Conservation (phyloP, 2,329 filamentous ascomycete genomes). For the Nothophoma quercina region DNA sequence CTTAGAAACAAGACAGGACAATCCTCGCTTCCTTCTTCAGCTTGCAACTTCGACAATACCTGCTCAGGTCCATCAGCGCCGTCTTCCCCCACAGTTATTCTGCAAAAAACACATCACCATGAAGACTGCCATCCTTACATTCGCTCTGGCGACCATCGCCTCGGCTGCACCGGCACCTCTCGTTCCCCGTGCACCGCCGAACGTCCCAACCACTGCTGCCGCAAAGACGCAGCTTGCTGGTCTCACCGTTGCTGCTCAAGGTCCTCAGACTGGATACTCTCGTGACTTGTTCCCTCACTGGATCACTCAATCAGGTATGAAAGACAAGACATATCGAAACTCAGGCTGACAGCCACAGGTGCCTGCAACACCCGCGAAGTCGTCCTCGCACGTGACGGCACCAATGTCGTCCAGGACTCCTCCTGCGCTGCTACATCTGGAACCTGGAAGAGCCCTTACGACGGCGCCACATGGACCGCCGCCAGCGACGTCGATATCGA, state of each 20-base stretch:
- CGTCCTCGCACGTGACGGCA: conserved; percentile 78
- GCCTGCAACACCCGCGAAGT: conserved; percentile 76
- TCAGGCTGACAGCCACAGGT: conserved; percentile 18
- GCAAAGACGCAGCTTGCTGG: conserved; percentile 66
- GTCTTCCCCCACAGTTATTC: background rate
- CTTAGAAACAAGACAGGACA: conserved; percentile 1
- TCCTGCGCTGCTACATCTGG: conserved; percentile 72
- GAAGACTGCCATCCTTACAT: conserved; percentile 39
- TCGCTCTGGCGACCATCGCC: conserved; percentile 33
- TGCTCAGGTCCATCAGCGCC: background rate
- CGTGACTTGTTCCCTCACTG: conserved; percentile 76
- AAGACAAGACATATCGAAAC: background rate
- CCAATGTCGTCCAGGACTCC: conserved; percentile 63
- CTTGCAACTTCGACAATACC: background rate
- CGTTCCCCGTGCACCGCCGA: conserved; percentile 58
- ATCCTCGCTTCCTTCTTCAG: background rate
- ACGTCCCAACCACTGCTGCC: conserved; percentile 66
- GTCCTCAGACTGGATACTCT: conserved; percentile 65
- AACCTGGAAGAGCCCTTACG: conserved; percentile 75
- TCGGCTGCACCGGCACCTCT: conserved; percentile 44
- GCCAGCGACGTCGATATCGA: conserved; percentile 81
- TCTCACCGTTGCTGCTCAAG: conserved; percentile 65
- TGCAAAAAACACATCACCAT: conserved; percentile 25
- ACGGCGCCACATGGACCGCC: conserved; percentile 73
- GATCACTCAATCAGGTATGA: conserved; percentile 61